phyloP scores from a whole-genome alignment of 495 filamentous ascomycete species.

The Penicillium pancosmium region DNA sequence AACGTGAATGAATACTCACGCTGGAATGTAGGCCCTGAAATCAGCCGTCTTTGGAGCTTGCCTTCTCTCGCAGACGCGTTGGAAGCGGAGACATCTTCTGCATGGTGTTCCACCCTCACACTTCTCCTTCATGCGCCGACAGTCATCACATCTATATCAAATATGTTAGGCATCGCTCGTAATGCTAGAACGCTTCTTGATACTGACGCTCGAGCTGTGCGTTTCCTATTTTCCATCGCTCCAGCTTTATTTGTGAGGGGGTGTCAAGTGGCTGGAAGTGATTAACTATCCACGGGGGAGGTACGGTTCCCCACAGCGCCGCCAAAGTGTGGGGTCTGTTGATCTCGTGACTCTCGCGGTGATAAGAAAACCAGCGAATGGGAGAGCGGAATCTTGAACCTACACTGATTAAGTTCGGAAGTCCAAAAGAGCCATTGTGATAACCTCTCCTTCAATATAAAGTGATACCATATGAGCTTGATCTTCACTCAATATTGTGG shows the following conservation, averaged over 20 bases:
- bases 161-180: not conserved
- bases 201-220: not conserved
- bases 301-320: not conserved
- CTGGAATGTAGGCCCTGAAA: not conserved
- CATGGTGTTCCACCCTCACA: constrained; percentile 3
- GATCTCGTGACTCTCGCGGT: constrained; percentile 1
- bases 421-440: too few species aligned
- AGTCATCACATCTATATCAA: constrained; percentile 1
- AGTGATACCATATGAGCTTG: too few species aligned
- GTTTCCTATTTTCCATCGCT: constrained; percentile 3
- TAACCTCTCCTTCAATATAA: too few species aligned
- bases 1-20: not conserved
- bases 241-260: constrained; percentile 1
- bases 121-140: constrained; percentile 4
- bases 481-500: too few species aligned
- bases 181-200: not conserved
- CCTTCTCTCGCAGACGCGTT: constrained; percentile 1
- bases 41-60: not conserved
- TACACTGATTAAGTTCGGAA: too few species aligned
- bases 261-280: constrained; percentile 1
- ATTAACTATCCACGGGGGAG: constrained; percentile 3
- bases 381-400: too few species aligned
- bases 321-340: not conserved
- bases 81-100: constrained; percentile 1
- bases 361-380: not conserved